Evolutionary conservation across 2,329 filamentous ascomycete genomes (phyloP).

Genomic region (Neofusicoccum parvum): DNA sequence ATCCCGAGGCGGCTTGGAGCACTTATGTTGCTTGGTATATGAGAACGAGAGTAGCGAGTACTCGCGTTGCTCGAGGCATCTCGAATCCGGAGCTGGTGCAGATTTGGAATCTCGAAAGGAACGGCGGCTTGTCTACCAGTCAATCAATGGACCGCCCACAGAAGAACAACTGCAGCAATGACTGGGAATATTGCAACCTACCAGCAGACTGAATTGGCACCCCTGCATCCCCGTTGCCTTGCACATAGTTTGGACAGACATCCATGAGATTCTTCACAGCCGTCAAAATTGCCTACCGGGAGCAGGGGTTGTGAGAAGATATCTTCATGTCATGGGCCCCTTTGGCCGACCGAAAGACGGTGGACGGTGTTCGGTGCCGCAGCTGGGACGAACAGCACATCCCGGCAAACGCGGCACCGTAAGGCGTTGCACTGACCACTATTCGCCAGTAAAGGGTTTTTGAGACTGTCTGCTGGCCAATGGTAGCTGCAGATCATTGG

Average conservation of each 20-base stretch:
- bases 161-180: no score
- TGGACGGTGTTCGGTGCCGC: not conserved
- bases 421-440: slow-evolving; percentile 13
- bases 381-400: slow-evolving; percentile 3
- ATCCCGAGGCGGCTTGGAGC: not conserved
- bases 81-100: not conserved
- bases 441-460: not conserved
- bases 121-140: not conserved
- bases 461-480: not conserved
- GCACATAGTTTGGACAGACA: not conserved
- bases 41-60: slow-evolving; percentile 5
- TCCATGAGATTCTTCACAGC: not conserved
- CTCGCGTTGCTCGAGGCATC: slow-evolving; percentile 1
- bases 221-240: not conserved
- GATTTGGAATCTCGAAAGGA: not conserved
- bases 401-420: slow-evolving; percentile 3
- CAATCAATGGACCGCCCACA: no score
- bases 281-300: not conserved
- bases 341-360: slow-evolving; percentile 3
- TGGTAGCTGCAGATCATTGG: not conserved
- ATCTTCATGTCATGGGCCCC: not conserved
- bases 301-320: no score
- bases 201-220: not conserved
- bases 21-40: slow-evolving; percentile 3
- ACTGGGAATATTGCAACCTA: no score